Evolutionary conservation across 2,329 filamentous ascomycete species (phyloP).

Genomic region (Apiospora sp.): DNA sequence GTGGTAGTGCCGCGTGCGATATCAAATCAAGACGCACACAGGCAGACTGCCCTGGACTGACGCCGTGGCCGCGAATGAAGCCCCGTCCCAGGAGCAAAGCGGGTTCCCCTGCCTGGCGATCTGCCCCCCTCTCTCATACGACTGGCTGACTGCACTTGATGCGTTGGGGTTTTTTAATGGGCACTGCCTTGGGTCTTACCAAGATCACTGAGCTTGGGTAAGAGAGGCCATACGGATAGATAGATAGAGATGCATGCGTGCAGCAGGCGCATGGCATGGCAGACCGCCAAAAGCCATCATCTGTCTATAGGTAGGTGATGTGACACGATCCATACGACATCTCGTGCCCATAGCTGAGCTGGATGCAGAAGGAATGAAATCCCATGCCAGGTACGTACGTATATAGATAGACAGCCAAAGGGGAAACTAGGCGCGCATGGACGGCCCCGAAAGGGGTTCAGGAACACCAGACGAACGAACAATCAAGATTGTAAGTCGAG

Average conservation of each 20-base stretch:
- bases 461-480: conserved; percentile 13
- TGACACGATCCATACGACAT: conserved; percentile 6
- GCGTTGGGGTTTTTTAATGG: background rate
- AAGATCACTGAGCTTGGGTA: conserved; percentile 15
- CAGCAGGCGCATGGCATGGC: background rate
- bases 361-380: conserved; percentile 17
- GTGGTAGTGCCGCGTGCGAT: background rate
- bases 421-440: conserved; percentile 4
- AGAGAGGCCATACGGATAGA: background rate
- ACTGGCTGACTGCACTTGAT: conserved; percentile 2
- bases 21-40: background rate
- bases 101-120: conserved; percentile 4
- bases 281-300: conserved; percentile 1
- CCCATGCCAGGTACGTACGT: conserved; percentile 22
- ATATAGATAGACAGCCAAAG: background rate
- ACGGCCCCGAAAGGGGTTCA: conserved; percentile 4
- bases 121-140: conserved; percentile 1
- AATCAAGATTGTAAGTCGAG: background rate
- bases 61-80: conserved; percentile 11
- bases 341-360: background rate
- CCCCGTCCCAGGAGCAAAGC: conserved; percentile 11
- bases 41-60: background rate
- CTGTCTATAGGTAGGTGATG: background rate
- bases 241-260: background rate
- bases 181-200: background rate